Evolutionary conservation across 345 rosid genomes (phyloP).

Genomic region (Hevea brasiliensis): DNA sequence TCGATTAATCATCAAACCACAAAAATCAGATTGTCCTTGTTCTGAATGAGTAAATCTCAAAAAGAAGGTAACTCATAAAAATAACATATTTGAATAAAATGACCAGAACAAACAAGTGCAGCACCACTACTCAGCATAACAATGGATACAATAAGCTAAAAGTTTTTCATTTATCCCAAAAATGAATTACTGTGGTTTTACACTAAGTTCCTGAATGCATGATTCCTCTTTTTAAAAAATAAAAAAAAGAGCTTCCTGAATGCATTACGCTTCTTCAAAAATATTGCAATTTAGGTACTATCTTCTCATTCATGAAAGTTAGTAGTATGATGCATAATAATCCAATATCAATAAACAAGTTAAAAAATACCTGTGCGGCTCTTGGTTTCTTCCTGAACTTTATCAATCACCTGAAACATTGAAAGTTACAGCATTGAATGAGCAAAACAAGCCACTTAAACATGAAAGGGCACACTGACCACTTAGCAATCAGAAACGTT

Average conservation of each 20-base stretch:
- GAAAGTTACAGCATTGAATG: constrained; percentile 17
- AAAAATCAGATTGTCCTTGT: neutral
- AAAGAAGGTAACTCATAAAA: neutral
- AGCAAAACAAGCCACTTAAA: constrained; percentile 9
- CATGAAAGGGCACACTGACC: neutral
- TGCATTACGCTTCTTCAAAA: constrained; percentile 2
- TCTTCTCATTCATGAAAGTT: neutral
- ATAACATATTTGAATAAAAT: neutral
- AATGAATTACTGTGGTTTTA: neutral
- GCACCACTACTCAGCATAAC: neutral
- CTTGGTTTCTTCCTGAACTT: constrained; percentile 83
- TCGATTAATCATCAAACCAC: constrained; percentile 1
- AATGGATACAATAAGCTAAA: neutral
- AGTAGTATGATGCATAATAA: neutral
- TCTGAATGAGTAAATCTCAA: neutral
- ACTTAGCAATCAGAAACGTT: neutral
- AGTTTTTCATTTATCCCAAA: neutral
- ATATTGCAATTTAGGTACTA: neutral
- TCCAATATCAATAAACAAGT: neutral
- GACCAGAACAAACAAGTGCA: neutral
- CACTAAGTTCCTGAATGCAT: constrained; percentile 2
- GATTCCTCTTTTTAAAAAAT: no score
- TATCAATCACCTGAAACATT: constrained; percentile 67
- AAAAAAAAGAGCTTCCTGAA: neutral
- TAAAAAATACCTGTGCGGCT: constrained; percentile 55